Evolutionary conservation across 495 filamentous ascomycete genomes (phyloP).

Genomic region (Aspergillus sparsus): DNA sequence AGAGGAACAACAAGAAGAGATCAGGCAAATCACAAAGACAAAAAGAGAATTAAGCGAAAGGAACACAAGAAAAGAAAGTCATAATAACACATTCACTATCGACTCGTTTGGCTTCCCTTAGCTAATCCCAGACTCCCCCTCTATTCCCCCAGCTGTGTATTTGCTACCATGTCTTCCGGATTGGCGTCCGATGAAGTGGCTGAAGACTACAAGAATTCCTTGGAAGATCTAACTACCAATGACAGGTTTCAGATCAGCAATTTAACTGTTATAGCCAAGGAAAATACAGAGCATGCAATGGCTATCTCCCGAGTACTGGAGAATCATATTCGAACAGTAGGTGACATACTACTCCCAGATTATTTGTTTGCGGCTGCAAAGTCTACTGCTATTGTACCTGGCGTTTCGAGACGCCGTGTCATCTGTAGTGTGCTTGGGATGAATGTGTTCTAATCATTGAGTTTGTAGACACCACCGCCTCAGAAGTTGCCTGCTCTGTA

Average conservation of each 20-base stretch:
- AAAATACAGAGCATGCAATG: conserved; percentile 91
- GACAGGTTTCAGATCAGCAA: conserved; percentile 92
- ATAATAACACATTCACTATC: conserved; percentile 6
- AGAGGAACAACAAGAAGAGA: conserved; percentile 17
- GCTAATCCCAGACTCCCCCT: conserved; percentile 5
- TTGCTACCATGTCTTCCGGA: conserved; percentile 67
- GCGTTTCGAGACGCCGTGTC: conserved; percentile 7
- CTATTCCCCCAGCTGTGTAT: conserved; percentile 21
- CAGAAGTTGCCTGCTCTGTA: conserved; percentile 95
- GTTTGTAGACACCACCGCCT: conserved; percentile 70
- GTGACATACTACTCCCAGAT: conserved; percentile 36
- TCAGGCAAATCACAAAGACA: conserved; percentile 11
- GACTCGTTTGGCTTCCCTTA: conserved; percentile 7
- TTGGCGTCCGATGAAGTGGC: conserved; percentile 84
- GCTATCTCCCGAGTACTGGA: conserved; percentile 87
- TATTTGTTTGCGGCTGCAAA: conserved; percentile 11
- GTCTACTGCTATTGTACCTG: conserved; percentile 17
- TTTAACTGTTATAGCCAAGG: conserved; percentile 91
- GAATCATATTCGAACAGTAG: conserved; percentile 91
- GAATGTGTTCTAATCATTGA: conserved; percentile 40
- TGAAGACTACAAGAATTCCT: conserved; percentile 88
- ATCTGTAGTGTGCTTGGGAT: conserved; percentile 30
- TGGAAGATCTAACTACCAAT: conserved; percentile 87
- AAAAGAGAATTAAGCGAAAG: conserved; percentile 15
- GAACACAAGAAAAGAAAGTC: neutral